phyloP scores from a whole-genome alignment of 2,329 filamentous ascomycete genomes.

The Chaetomium olivaceum region DNA sequence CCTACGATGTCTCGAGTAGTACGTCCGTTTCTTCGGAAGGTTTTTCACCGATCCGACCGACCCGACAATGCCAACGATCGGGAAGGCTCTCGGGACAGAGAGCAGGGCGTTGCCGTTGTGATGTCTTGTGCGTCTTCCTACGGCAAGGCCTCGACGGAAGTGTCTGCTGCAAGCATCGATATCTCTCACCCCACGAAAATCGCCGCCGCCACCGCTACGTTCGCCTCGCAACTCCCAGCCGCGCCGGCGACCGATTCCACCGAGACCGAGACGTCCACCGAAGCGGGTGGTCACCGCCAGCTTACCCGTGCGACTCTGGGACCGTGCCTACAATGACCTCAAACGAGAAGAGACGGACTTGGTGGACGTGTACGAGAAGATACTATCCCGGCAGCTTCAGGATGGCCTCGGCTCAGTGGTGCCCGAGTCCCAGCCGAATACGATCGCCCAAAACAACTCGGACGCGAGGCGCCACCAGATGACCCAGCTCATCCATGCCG shows the following conservation, averaged over 20 bases:
- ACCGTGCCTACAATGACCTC: slow-evolving; percentile 10
- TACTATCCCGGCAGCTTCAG: slow-evolving; percentile 6
- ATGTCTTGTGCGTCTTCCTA: neutral
- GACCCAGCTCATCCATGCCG: slow-evolving; percentile 9
- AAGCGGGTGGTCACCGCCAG: neutral
- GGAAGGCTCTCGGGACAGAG: too few species aligned
- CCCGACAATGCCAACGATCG: too few species aligned
- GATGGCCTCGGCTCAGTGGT: slow-evolving; percentile 7
- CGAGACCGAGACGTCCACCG: slow-evolving; percentile 3
- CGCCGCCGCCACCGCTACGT: neutral
- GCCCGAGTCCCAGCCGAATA: slow-evolving; percentile 14
- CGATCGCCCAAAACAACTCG: slow-evolving; percentile 8
- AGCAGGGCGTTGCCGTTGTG: too few species aligned
- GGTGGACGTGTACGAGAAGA: slow-evolving; percentile 13
- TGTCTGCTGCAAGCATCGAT: neutral
- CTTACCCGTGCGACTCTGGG: slow-evolving; percentile 12
- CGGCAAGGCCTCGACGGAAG: neutral
- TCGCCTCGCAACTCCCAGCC: neutral
- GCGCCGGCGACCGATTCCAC: neutral
- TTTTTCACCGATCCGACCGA: too few species aligned
- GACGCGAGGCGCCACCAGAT: slow-evolving; percentile 11
- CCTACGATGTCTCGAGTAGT: too few species aligned
- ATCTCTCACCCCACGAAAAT: neutral
- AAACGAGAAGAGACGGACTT: slow-evolving; percentile 18
- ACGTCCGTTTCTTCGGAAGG: too few species aligned